Base-by-base conservation (phyloP, 805 yeast genomes). In the Barnettozyma populi region DNA sequence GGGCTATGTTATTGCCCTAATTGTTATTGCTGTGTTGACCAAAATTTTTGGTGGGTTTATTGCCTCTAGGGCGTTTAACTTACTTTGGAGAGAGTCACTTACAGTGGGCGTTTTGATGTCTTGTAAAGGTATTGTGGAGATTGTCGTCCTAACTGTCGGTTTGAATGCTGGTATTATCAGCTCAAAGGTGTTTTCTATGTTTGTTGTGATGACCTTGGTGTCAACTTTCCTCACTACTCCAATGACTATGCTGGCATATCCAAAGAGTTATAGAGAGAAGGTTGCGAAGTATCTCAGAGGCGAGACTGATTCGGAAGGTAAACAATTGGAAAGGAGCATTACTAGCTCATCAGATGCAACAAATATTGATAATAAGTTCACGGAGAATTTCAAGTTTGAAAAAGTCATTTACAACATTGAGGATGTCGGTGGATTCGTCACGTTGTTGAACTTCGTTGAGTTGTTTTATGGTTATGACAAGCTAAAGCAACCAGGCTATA, bases 51-150 rank as follows among this genome's bases (percentile, higher is more conserved):
- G 94, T 13, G 94, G 94, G 3, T 66, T 78, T 29, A 51, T 81
- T 11, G 82, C 84, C 35, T 83, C 90, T 2, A 80, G 74, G 53
- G 49, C 78, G 36, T 75, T 74, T 61, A 86, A 85, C 1, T 65
- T 86, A 43, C 72, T 72, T 43, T 82, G 86, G 85, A 75, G 90
- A 61, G 94, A 86, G 62, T 77, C 89, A 2, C 62, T 81, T 32
- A 73, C 90, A 2, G 92, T 85, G 35, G 95, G 95, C 45, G 76
- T 84, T 21, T 70, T 86, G 55, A 86, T 86, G 94, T 84, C 92
- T 7, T 86, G 95, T 73, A 86, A 86, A 65, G 95, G 95, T 65
- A 84, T 86, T 53, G 94, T 86, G 21, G 95, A 86, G 65, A 82
- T 86, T 61, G 90, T 86, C 37, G 94, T 86, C 19, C 70, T 86